Evolutionary conservation across 2,329 filamentous ascomycete genomes (phyloP).

Genomic region (Colletotrichum sidae): DNA sequence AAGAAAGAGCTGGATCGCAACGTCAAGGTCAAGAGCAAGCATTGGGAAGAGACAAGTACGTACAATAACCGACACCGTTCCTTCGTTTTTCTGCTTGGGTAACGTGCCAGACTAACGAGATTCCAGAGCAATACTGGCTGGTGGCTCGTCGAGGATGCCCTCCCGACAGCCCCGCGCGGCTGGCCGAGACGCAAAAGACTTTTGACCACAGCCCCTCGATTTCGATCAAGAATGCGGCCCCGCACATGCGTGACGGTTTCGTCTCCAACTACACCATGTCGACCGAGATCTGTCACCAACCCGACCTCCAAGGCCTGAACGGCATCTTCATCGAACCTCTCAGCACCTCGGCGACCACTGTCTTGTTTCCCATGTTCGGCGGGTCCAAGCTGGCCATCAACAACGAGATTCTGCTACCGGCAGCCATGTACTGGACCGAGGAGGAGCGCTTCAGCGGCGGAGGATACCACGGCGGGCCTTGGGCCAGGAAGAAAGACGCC

Average conservation of each 20-base stretch:
- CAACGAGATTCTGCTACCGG: constrained; percentile 77
- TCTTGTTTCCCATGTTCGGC: constrained; percentile 74
- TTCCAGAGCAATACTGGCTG: constrained; percentile 65
- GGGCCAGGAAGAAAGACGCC: constrained; percentile 65
- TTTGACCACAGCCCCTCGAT: constrained; percentile 60
- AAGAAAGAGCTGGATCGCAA: constrained; percentile 49
- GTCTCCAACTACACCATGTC: constrained; percentile 72
- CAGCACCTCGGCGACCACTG: constrained; percentile 65
- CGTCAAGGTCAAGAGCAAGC: constrained; percentile 51
- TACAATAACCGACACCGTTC: constrained; percentile 5
- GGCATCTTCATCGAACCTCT: constrained; percentile 74
- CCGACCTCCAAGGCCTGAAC: constrained; percentile 71
- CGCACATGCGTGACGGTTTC: constrained; percentile 67
- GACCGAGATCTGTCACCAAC: constrained; percentile 73
- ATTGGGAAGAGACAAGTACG: constrained; percentile 65
- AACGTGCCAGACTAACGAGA: constrained; percentile 7
- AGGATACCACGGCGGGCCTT: constrained; percentile 63
- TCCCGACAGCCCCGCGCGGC: constrained; percentile 70
- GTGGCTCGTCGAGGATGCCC: constrained; percentile 70
- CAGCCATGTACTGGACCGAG: constrained; percentile 75
- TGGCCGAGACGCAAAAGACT: constrained; percentile 52
- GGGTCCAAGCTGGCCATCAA: constrained; percentile 77
- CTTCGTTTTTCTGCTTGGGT: neutral
- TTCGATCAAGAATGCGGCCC: constrained; percentile 56
- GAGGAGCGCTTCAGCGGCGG: constrained; percentile 72